Evolutionary conservation across 139 green algal genomes (phyloP), one percentile per base, ranked within the genome.

Genomic region (Mesostigma viride): DNA sequence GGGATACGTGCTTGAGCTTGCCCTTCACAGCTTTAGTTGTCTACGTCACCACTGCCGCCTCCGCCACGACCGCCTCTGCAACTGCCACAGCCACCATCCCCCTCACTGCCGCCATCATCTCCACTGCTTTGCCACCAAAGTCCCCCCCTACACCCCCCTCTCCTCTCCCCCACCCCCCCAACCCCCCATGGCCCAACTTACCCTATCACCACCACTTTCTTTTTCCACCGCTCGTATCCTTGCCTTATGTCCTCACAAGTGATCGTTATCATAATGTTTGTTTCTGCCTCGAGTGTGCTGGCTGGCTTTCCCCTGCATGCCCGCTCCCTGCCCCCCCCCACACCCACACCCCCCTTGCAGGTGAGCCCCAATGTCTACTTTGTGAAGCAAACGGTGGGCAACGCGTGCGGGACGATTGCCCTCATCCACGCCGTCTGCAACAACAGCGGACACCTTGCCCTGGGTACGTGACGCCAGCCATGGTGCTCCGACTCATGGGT

Each of bases 371-470:
- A 68, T 2, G 28, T 91, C 2, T 95, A 83, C 66, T 97, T 87
- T 74, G 92, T 94, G 82, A 91, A 93, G 77, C 91, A 95, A 69
- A 95, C 87, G 1, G 89, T 96, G 33, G 81, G 89, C 74, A 97
- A 97, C 72, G 91, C 91, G 3, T 97, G 91, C 77, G 91, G 91
- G 53, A 97, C 91, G 20, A 94, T 97, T 31, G 91, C 74, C 0
- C 44, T 95, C 40, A 77, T 97, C 48, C 91, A 97, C 72, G 76
- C 74, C 36, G 58, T 73, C 26, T 20, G 59, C 31, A 73, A 73
- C n/a, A 70, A 70, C 27, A 72, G 44, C 17, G 3, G n/a, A n/a
- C 2, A 11, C 2, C 5, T 72, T 20, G 35, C 30, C 14, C 17
- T 65, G 28, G 30, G 62, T 68, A 17, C n/a, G n/a, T n/a, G n/a